phyloP scores from a whole-genome alignment of 768 basidiomycete genomes.

The Kwoniella mangroviensis region DNA sequence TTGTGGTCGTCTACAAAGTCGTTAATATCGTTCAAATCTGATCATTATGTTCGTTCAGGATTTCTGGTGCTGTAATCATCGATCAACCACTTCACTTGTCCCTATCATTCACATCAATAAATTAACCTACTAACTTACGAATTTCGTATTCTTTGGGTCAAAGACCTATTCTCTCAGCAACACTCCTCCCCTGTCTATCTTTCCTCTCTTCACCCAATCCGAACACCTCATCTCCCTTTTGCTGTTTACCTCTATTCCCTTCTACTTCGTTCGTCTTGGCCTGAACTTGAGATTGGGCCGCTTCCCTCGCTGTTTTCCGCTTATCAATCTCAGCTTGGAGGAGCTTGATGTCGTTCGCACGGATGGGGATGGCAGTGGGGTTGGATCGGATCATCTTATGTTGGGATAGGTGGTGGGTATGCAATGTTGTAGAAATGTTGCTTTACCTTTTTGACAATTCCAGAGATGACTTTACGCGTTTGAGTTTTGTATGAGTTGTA shows the following conservation, averaged over 20 bases:
- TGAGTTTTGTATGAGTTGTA: not conserved
- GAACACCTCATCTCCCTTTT: not conserved
- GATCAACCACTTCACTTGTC: too few species aligned
- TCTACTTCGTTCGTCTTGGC: not conserved
- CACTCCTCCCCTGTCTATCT: constrained; percentile 35
- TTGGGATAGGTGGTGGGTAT: not conserved
- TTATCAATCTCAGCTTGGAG: constrained; percentile 47
- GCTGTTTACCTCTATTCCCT: not conserved
- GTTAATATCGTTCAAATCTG: too few species aligned
- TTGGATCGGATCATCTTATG: constrained; percentile 49
- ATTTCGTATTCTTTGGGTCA: too few species aligned
- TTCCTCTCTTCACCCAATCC: constrained; percentile 7
- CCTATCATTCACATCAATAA: too few species aligned
- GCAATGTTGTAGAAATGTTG: too few species aligned
- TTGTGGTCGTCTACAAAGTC: too few species aligned
- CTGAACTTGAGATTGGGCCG: not conserved
- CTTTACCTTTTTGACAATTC: too few species aligned
- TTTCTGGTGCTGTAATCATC: too few species aligned
- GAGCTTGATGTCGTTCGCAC: constrained; percentile 46
- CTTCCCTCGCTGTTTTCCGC: constrained; percentile 27
- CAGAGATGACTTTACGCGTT: not conserved
- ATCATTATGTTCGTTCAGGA: too few species aligned
- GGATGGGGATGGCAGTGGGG: constrained; percentile 50
- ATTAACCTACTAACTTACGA: too few species aligned
- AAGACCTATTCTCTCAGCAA: constrained; percentile 48